Evolutionary conservation across 352 stramenopile genomes (phyloP), one percentile per base, ranked within the genome.

Genomic region (Phytophthora brassicae): DNA sequence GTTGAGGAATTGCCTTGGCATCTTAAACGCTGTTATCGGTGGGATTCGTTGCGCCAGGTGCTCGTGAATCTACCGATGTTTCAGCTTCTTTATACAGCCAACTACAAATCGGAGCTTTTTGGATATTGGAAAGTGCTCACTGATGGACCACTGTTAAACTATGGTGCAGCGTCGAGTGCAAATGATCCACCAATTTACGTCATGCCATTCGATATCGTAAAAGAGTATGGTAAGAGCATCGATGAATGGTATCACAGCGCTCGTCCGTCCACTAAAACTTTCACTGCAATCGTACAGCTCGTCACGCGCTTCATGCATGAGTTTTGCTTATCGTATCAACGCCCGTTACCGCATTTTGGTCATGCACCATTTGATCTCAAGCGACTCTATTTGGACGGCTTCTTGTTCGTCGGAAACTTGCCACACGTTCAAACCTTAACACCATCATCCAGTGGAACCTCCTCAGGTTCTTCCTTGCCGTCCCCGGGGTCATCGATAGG

Each of bases 1-100:
- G 83, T 92, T 4, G 85, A 94, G 60, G 94, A 98, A 65, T 62
- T 98, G 0, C 93, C 92, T 13, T 98, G 93, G 92, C 94, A 98
- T 54, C 74, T 98, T 16, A 89, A 93, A 48, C 88, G 92, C 13
- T 97, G 90, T 48, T 89, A 86, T 47, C 84, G 90, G 22, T 97
- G 89, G 89, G 74, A 87, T 39, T 68, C 84, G 1, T 76, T 98
- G 43, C 91, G 91, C 22, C 84, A 88, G 46, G 79, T 94, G 14
- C 69, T 98, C 16, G 86, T 96, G 11, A 91, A 97, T 55, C 54
- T 98, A 12, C 75, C 84, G 13, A 97, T 94, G 65, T 97, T 98
- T 64, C 88, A 97, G 69, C 75, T 97, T 31, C 79, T 97, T 56
- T 97, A 94, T 71, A 95, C 89, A 6, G 83, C 77, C 12, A 90